Percentiles rank a stretch among this genome's conserved stretches.
Conservation (phyloP, 805 yeast species). For the Suhomyces pyralidae region DNA sequence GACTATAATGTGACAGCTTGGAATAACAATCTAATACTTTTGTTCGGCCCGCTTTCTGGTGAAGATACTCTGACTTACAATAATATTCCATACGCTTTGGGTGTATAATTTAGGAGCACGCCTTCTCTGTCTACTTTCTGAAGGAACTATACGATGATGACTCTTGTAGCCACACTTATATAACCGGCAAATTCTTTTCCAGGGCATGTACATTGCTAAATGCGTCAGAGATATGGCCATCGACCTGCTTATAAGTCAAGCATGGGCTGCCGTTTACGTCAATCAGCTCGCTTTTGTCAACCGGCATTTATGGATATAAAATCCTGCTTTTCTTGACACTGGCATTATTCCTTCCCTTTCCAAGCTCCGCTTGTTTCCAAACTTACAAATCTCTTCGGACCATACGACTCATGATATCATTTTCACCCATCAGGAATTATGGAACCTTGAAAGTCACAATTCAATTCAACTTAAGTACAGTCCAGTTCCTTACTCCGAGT, state of each 20-base stretch:
- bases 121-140: background rate
- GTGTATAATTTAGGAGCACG: background rate
- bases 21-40: background rate
- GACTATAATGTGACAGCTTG: background rate
- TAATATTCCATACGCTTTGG: background rate
- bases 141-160: background rate
- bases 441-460: too few species aligned
- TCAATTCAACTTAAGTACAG: background rate
- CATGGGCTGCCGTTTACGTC: background rate
- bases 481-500: conserved; percentile 4
- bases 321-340: conserved; percentile 13
- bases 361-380: background rate
- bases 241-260: conserved; percentile 18
- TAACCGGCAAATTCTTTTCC: conserved; percentile 48
- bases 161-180: background rate
- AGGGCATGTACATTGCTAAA: conserved; percentile 67
- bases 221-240: conserved; percentile 45
- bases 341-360: conserved; percentile 11
- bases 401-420: background rate
- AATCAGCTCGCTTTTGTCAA: background rate
- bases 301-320: background rate
- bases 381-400: background rate
- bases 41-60: background rate
- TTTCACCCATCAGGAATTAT: background rate
- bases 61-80: background rate